Conservation (phyloP, 345 rosid species). For the Schrenkiella parvula region DNA sequence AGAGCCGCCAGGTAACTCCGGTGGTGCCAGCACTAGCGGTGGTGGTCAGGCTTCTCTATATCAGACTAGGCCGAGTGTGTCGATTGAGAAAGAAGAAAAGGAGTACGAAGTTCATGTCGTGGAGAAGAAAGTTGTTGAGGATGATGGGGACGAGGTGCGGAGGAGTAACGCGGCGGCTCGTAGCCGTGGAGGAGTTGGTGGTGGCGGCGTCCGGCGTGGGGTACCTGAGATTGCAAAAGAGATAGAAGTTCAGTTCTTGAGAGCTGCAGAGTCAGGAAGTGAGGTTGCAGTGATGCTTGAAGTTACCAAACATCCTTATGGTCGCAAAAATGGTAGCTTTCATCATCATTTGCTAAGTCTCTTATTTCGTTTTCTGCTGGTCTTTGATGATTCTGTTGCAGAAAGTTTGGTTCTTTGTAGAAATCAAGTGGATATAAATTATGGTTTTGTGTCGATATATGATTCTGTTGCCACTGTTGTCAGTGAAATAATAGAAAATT, state of each 20-base stretch:
- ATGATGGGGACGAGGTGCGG: conserved; percentile 36
- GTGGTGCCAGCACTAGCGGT: conserved; percentile 7
- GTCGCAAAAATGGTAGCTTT: conserved; percentile 59
- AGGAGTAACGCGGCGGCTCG: conserved; percentile 18
- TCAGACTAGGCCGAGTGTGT: conserved; percentile 27
- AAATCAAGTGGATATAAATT: not conserved
- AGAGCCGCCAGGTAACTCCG: not conserved
- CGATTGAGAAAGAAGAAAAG: conserved; percentile 39
- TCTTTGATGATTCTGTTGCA: not conserved
- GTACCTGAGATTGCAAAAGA: conserved; percentile 53
- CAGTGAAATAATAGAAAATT: not conserved
- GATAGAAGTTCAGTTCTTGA: conserved; percentile 62
- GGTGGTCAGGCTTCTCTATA: conserved; percentile 21
- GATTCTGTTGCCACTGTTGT: not conserved
- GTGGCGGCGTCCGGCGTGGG: conserved; percentile 32
- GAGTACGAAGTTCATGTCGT: conserved; percentile 72
- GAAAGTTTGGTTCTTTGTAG: not conserved
- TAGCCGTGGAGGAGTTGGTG: conserved; percentile 12
- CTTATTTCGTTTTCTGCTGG: not conserved
- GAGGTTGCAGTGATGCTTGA: conserved; percentile 86
- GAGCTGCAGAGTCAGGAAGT: conserved; percentile 70
- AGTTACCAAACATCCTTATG: conserved; percentile 63
- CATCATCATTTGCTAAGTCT: not conserved
- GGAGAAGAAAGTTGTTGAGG: conserved; percentile 76
- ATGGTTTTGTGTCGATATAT: not conserved